Conservation (phyloP, 768 basidiomycete species). For the Amanita inopinata region DNA sequence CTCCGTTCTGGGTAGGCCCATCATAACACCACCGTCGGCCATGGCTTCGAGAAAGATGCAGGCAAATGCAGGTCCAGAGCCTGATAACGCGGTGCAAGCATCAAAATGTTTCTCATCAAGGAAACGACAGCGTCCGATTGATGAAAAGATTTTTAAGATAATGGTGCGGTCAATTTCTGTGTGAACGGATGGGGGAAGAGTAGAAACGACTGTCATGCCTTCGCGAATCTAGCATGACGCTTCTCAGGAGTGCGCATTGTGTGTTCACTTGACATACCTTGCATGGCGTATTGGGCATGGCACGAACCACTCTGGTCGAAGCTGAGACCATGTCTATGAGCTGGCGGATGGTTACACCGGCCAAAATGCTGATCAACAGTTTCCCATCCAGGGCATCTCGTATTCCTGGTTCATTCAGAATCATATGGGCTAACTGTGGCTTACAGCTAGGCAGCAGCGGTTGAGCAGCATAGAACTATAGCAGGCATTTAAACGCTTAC, state of each 20-base stretch:
- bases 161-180: constrained; percentile 57
- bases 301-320: constrained; percentile 79
- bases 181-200: constrained; percentile 42
- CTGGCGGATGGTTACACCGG: constrained; percentile 89
- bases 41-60: constrained; percentile 96
- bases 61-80: constrained; percentile 94
- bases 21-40: constrained; percentile 99
- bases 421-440: constrained; percentile 73
- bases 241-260: background rate
- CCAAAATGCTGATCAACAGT: constrained; percentile 91
- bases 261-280: constrained; percentile 44
- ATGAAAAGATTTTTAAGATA: constrained; percentile 90
- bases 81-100: constrained; percentile 93
- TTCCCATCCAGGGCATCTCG: constrained; percentile 79
- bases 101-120: constrained; percentile 98
- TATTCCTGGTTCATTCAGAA: constrained; percentile 70
- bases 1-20: constrained; percentile 92
- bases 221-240: constrained; percentile 71
- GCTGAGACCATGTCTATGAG: constrained; percentile 64
- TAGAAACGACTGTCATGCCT: constrained; percentile 94
- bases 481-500: constrained; percentile 31
- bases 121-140: constrained; percentile 92
- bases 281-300: constrained; percentile 98
- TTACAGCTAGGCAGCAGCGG: constrained; percentile 60
- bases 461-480: background rate